Percentiles rank a stretch among this genome's conserved stretches.
These are phyloP conservation scores for Pythium plurisporium DNA, from an alignment of 352 stramenopile species.

Conservation along the genomic window DNA sequence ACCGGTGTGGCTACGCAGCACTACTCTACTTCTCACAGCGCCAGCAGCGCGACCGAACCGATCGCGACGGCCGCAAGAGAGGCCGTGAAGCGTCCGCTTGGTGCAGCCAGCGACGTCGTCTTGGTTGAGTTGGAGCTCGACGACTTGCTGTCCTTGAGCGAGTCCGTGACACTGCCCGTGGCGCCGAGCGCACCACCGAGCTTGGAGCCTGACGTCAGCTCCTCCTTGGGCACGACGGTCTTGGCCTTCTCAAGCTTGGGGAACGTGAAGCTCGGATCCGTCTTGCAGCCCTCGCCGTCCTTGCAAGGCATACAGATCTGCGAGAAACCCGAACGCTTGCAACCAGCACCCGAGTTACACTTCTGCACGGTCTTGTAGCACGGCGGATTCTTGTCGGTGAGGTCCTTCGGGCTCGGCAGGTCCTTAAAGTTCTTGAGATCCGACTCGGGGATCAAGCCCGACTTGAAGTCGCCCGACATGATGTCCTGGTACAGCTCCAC, in stretches of 20 bases:
- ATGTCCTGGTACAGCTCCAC: conserved; percentile 49
- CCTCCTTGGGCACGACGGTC: conserved; percentile 8
- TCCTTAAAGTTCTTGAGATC: conserved; percentile 37
- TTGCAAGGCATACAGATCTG: conserved; percentile 66
- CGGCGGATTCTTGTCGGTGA: conserved; percentile 50
- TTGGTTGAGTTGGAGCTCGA: background rate
- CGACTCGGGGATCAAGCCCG: conserved; percentile 35
- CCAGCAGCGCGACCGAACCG: background rate
- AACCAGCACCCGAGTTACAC: conserved; percentile 50
- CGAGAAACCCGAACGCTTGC: conserved; percentile 63
- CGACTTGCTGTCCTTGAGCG: background rate
- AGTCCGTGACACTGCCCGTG: conserved; percentile 2
- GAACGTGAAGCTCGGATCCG: conserved; percentile 50
- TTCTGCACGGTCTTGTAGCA: conserved; percentile 61
- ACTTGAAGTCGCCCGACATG: conserved; percentile 26
- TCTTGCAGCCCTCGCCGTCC: conserved; percentile 32
- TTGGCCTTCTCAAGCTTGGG: conserved; percentile 54
- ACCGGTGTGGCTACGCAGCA: too few species aligned
- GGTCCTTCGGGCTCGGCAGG: conserved; percentile 40
- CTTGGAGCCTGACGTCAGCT: conserved; percentile 21
- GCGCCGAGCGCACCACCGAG: conserved; percentile 15
- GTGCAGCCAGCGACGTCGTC: background rate
- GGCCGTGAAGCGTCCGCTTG: too few species aligned
- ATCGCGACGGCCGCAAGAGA: background rate
- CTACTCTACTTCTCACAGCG: conserved; percentile 1